Evolutionary conservation across 352 stramenopile genomes (phyloP).

Genomic region (Phytophthora fragariae): DNA sequence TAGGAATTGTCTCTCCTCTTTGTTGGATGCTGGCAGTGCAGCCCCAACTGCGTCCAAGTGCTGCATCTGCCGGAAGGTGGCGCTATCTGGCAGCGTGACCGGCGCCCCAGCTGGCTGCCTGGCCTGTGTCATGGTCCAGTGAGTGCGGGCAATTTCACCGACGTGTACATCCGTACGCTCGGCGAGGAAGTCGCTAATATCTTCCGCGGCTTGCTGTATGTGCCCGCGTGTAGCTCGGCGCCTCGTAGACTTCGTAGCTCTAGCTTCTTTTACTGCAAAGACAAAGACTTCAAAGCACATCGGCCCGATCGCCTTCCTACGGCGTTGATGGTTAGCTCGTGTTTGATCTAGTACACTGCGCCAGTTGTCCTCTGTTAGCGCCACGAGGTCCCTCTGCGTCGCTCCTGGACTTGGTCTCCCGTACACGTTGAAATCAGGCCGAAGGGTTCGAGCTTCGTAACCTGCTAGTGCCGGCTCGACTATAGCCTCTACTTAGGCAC

Average conservation of each 20-base stretch:
- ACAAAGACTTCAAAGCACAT: background rate
- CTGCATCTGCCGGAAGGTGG: constrained; percentile 6
- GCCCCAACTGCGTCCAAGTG: constrained; percentile 2
- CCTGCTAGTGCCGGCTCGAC: background rate
- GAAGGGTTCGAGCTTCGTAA: background rate
- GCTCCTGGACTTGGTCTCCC: background rate
- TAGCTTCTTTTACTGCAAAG: background rate
- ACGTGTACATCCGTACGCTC: constrained; percentile 8
- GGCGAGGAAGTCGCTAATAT: background rate
- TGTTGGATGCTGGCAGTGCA: background rate
- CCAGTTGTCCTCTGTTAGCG: background rate
- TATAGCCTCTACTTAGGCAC: background rate
- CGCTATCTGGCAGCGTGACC: background rate
- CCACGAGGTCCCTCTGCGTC: background rate
- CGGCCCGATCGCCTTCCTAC: background rate
- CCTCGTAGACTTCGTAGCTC: background rate
- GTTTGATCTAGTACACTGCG: background rate
- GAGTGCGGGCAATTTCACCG: constrained; percentile 1
- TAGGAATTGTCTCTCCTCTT: background rate
- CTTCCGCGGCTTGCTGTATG: constrained; percentile 7
- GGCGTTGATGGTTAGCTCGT: background rate
- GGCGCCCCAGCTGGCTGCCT: background rate
- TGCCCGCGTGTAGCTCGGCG: background rate
- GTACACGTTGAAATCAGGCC: background rate
- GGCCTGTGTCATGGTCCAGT: constrained; percentile 14